phyloP scores from a whole-genome alignment of 495 filamentous ascomycete genomes.

The Podospora sp. region DNA sequence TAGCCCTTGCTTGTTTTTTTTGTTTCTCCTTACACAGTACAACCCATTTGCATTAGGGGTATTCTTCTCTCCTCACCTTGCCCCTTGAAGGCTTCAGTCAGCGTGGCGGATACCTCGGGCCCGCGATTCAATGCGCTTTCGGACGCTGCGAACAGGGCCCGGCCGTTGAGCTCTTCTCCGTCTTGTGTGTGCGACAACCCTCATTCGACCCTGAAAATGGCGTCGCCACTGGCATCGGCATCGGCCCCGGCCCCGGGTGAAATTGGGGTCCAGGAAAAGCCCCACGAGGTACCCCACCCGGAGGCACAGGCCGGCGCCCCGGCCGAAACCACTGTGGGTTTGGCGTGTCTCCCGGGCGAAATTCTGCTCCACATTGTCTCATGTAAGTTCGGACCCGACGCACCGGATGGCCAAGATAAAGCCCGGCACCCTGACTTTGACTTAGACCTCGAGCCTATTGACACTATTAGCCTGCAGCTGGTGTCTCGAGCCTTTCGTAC shows the following conservation, averaged over 20 bases:
- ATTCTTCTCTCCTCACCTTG: not conserved
- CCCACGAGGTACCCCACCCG: not conserved
- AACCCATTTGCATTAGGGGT: too few relatives aligned
- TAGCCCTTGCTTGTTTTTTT: not conserved
- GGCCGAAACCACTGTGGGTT: conserved; percentile 25
- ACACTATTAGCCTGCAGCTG: conserved; percentile 71
- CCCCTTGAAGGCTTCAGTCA: not conserved
- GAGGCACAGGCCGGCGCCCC: not conserved
- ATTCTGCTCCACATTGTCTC: conserved; percentile 73
- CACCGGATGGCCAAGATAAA: not conserved
- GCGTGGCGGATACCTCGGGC: not conserved
- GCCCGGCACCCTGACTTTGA: not conserved
- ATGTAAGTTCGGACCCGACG: conserved; percentile 57
- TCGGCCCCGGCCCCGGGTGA: not conserved
- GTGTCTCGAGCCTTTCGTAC: conserved; percentile 67
- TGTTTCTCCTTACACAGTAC: not conserved
- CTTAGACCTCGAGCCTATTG: conserved; percentile 66
- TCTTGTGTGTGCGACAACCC: not conserved
- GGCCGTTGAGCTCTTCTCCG: not conserved
- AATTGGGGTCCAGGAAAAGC: not conserved
- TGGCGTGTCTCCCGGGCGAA: conserved; percentile 71
- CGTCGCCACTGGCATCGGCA: not conserved
- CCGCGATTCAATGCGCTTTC: not conserved
- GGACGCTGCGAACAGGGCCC: not conserved
- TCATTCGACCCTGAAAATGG: not conserved